Percentiles rank a stretch among this genome's conserved stretches.
Conservation (phyloP, 345 rosid genomes). For the Syzygium grande region DNA sequence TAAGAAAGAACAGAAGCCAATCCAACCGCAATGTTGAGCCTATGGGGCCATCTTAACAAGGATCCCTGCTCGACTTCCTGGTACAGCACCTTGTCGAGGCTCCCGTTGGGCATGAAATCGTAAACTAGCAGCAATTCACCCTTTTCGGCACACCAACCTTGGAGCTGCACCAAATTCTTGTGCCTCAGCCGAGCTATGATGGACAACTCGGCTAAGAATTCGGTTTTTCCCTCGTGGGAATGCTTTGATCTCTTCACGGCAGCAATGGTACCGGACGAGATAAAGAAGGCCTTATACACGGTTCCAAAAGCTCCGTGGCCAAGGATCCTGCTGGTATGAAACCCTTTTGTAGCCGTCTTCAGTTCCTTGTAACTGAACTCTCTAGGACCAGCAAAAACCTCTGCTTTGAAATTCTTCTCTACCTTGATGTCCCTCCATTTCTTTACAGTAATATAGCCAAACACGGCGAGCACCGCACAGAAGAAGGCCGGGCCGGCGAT, state of each 20-base stretch:
- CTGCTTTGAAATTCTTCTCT: conserved; percentile 54
- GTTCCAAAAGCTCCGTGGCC: conserved; percentile 89
- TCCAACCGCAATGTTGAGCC: conserved; percentile 70
- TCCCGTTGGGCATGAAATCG: conserved; percentile 91
- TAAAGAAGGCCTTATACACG: conserved; percentile 70
- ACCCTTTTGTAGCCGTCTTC: conserved; percentile 66
- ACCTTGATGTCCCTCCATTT: conserved; percentile 45
- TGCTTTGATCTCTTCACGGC: conserved; percentile 90
- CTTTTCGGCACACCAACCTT: conserved; percentile 93
- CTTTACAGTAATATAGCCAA: conserved; percentile 56
- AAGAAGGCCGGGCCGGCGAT: conserved; percentile 76
- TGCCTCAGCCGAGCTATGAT: conserved; percentile 89
- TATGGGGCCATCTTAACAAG: conserved; percentile 51
- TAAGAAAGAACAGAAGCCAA: conserved; percentile 73
- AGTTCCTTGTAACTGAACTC: conserved; percentile 75
- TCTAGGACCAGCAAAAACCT: conserved; percentile 58
- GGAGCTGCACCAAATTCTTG: conserved; percentile 82
- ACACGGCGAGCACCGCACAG: conserved; percentile 44
- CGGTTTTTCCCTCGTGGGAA: conserved; percentile 74
- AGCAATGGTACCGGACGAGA: conserved; percentile 40
- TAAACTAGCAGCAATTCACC: conserved; percentile 82
- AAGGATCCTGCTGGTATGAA: conserved; percentile 72
- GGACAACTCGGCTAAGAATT: conserved; percentile 77
- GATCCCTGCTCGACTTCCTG: conserved; percentile 39
- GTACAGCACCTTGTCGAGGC: conserved; percentile 76